These are phyloP conservation scores for Oryza australiensis DNA, from an alignment of 176 grass and related monocot genomes.

Conservation along the genomic window DNA sequence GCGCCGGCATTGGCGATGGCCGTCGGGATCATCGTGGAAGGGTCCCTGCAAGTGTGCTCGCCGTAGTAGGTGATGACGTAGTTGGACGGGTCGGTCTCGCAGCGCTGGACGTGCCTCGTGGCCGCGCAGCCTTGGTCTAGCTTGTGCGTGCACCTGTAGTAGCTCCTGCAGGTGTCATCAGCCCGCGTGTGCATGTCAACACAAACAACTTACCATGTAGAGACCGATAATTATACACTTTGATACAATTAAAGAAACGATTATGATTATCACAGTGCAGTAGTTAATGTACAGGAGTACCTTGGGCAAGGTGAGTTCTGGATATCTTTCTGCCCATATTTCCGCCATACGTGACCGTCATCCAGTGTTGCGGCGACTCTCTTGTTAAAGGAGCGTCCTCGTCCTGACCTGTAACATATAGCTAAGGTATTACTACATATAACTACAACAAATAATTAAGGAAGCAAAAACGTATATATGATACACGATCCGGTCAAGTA, in stretches of 20 bases:
- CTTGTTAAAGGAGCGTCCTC: not conserved
- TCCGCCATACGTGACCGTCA: conserved; percentile 72
- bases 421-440: too few species aligned
- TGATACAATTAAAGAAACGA: too few species aligned
- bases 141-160: conserved; percentile 86
- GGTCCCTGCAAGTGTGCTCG: conserved; percentile 65
- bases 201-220: too few species aligned
- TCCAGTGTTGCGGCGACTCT: conserved; percentile 35
- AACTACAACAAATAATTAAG: not conserved
- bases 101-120: conserved; percentile 54
- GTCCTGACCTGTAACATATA: not conserved
- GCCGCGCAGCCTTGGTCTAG: conserved; percentile 57
- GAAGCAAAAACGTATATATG: not conserved
- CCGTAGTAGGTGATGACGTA: conserved; percentile 62
- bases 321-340: conserved; percentile 88
- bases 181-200: too few species aligned
- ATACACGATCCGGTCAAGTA: not conserved
- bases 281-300: too few species aligned
- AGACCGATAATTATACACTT: too few species aligned
- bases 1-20: conserved; percentile 10
- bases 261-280: too few species aligned
- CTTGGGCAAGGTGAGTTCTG: conserved; percentile 45
- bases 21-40: conserved; percentile 37
- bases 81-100: conserved; percentile 43
- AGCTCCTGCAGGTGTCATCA: conserved; percentile 61